Evolutionary conservation across 768 basidiomycete genomes (phyloP).

Genomic region (Coprinopsis sp.): DNA sequence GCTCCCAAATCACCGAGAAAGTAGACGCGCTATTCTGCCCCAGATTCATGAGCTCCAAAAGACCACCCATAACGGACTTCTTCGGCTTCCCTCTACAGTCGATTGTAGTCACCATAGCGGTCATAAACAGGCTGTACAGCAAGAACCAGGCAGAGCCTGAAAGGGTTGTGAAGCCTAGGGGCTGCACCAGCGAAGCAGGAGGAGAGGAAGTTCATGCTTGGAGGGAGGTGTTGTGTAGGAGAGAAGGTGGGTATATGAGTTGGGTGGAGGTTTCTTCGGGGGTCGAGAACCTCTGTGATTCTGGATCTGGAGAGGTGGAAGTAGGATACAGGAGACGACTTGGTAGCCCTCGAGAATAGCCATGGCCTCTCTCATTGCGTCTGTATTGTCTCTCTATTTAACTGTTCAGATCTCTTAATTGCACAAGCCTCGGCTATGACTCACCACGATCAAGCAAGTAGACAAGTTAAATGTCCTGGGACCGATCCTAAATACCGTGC

Average conservation of each 20-base stretch:
- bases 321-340: too few relatives aligned
- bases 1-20: conserved; percentile 89
- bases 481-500: too few relatives aligned
- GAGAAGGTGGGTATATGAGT: conserved; percentile 63
- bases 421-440: too few relatives aligned
- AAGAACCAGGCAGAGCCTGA: conserved; percentile 79
- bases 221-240: conserved; percentile 56
- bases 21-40: conserved; percentile 90
- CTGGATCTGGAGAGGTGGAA: conserved; percentile 9
- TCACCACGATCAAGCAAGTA: too few relatives aligned
- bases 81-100: conserved; percentile 66
- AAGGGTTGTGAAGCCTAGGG: conserved; percentile 79
- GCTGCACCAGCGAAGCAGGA: conserved; percentile 83
- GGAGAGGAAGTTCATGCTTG: conserved; percentile 73
- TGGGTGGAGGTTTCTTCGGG: conserved; percentile 49
- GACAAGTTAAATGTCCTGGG: too few relatives aligned
- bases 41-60: conserved; percentile 69
- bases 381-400: too few relatives aligned
- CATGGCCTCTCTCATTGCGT: too few relatives aligned
- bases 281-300: conserved; percentile 47
- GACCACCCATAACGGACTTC: conserved; percentile 60
- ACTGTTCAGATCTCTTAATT: too few relatives aligned
- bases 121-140: conserved; percentile 60
- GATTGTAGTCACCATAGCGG: conserved; percentile 57
- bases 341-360: too few relatives aligned